Evolutionary conservation across 257 asterid genomes (phyloP).

Genomic region (Nicotiana noctiflora): DNA sequence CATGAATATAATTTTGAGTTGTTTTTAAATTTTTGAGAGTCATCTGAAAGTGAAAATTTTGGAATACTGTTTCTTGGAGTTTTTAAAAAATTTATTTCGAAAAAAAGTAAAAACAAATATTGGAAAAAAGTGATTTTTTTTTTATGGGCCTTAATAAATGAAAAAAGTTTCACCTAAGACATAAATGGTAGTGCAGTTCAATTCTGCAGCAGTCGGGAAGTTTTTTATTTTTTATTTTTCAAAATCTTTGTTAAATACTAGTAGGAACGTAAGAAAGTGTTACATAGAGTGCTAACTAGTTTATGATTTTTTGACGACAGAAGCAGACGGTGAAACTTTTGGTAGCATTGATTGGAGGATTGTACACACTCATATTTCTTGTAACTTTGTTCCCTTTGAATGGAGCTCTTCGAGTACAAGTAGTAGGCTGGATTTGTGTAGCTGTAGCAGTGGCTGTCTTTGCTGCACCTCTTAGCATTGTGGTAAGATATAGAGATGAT

Average conservation of each 20-base stretch:
- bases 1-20: no score
- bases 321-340: slow-evolving; percentile 20
- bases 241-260: not conserved
- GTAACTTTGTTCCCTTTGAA: slow-evolving; percentile 16
- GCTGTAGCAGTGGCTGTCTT: slow-evolving; percentile 29
- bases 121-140: no score
- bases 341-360: slow-evolving; percentile 20
- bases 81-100: no score
- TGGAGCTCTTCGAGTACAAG: slow-evolving; percentile 8
- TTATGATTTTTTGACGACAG: slow-evolving; percentile 23
- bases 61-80: no score
- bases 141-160: no score
- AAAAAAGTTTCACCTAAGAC: no score
- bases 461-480: slow-evolving; percentile 38
- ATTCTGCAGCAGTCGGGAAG: not conserved
- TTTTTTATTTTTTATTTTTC: not conserved
- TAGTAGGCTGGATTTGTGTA: slow-evolving; percentile 45
- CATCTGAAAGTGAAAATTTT: no score
- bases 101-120: no score
- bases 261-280: not conserved
- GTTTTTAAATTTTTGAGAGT: no score
- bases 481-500: slow-evolving; percentile 20
- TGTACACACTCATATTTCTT: slow-evolving; percentile 15
- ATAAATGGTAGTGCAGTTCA: not conserved
- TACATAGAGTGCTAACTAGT: not conserved